Conservation (phyloP, 192 early-diverging fungal species). For the Coemansia sp. region DNA sequence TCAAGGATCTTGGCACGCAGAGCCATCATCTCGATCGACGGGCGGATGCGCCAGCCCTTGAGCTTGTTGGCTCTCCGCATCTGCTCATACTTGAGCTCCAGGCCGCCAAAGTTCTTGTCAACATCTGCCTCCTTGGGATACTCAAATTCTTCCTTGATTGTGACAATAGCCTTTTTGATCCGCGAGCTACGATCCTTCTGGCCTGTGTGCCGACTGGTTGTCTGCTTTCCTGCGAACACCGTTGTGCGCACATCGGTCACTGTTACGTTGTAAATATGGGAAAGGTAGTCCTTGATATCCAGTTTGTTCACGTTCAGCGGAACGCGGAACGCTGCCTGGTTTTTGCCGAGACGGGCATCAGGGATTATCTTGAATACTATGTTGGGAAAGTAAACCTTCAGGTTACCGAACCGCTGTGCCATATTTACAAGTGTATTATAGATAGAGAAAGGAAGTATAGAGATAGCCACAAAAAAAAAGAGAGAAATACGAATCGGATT, state of each 20-base stretch:
- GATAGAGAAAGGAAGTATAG: conserved; percentile 1
- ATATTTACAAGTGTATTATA: conserved; percentile 15
- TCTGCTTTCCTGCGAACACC: conserved; percentile 71
- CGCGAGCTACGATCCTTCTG: conserved; percentile 38
- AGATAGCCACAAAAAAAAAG: neutral
- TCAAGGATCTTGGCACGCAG: conserved; percentile 18
- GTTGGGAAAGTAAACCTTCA: conserved; percentile 85
- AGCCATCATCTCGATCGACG: conserved; percentile 20
- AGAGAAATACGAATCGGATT: neutral
- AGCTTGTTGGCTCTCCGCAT: conserved; percentile 37
- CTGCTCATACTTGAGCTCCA: conserved; percentile 23
- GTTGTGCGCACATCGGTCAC: conserved; percentile 87
- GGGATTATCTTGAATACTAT: conserved; percentile 80
- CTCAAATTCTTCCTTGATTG: conserved; percentile 65
- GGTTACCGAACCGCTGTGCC: conserved; percentile 50
- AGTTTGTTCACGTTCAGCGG: conserved; percentile 91
- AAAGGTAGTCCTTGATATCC: conserved; percentile 84
- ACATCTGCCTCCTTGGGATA: conserved; percentile 57
- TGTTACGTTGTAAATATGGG: conserved; percentile 78
- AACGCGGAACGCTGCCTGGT: conserved; percentile 89
- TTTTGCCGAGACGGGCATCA: conserved; percentile 66
- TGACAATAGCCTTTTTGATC: conserved; percentile 71
- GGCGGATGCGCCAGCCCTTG: conserved; percentile 50
- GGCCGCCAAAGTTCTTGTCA: conserved; percentile 48
- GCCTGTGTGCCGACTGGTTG: conserved; percentile 31